Percentiles rank a stretch among this genome's conserved stretches.
Conservation (phyloP, 495 filamentous ascomycete genomes). For the Lophiotrema nucula region DNA sequence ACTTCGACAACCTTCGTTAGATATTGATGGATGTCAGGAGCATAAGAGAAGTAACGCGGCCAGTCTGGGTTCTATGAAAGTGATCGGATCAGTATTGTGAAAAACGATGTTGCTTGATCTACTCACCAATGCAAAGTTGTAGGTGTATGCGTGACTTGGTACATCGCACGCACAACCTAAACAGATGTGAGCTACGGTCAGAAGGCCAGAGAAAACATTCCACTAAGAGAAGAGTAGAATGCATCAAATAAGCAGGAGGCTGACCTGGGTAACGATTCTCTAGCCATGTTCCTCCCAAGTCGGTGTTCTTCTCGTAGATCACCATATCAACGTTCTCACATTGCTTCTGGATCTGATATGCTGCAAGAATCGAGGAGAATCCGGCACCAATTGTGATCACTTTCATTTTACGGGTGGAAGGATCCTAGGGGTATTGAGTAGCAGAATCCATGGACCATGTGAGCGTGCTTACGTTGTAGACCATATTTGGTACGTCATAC, state of each 20-base stretch:
- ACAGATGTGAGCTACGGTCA: slow-evolving; percentile 16
- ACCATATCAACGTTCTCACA: slow-evolving; percentile 41
- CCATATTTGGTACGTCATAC: slow-evolving; percentile 37
- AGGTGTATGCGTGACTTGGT: slow-evolving; percentile 43
- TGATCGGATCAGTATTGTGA: no score
- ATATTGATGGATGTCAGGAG: slow-evolving; percentile 44
- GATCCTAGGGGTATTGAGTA: slow-evolving; percentile 26
- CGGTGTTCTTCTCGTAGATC: slow-evolving; percentile 43
- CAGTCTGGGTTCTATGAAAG: slow-evolving; percentile 45
- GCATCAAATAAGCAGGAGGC: not conserved
- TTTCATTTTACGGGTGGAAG: slow-evolving; percentile 35
- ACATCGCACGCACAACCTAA: slow-evolving; percentile 22
- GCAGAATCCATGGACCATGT: not conserved
- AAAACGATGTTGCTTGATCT: no score
- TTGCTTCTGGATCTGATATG: slow-evolving; percentile 42
- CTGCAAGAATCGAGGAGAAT: slow-evolving; percentile 41
- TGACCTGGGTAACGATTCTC: slow-evolving; percentile 38
- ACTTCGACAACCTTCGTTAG: slow-evolving; percentile 42
- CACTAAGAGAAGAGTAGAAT: not conserved
- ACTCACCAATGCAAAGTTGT: slow-evolving; percentile 43
- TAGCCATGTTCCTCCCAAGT: slow-evolving; percentile 41
- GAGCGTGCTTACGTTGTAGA: slow-evolving; percentile 14
- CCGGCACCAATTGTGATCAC: slow-evolving; percentile 42
- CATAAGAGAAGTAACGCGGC: slow-evolving; percentile 41
- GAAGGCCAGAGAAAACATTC: no score